These are phyloP conservation scores for Kodamaea lidongshanica DNA, from an alignment of 805 yeast genomes.

Conservation along the genomic window DNA sequence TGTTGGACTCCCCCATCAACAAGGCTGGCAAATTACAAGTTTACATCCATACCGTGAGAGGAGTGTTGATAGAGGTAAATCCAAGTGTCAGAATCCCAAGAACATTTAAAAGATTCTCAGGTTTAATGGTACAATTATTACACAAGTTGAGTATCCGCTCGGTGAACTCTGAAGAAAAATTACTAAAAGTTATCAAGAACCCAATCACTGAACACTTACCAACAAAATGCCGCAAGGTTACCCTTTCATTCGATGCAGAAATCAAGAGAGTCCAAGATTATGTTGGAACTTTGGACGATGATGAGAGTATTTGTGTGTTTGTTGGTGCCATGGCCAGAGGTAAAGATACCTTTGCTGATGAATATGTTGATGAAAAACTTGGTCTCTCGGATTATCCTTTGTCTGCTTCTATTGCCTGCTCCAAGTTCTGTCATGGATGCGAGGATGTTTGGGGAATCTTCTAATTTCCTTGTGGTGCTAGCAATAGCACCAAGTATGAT, in stretches of 20 bases:
- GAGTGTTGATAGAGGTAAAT: conserved; percentile 90
- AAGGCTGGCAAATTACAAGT: conserved; percentile 97
- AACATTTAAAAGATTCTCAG: conserved; percentile 95
- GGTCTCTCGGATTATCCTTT: conserved; percentile 94
- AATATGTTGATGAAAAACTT: conserved; percentile 90
- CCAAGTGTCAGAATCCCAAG: conserved; percentile 97
- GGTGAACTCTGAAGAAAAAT: conserved; percentile 90
- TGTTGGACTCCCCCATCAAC: conserved; percentile 95
- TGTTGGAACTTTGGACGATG: conserved; percentile 69
- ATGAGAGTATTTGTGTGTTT: conserved; percentile 94
- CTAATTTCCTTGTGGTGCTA: conserved; percentile 17
- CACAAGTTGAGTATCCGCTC: conserved; percentile 91
- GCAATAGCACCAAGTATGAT: too few species aligned
- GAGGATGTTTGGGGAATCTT: conserved; percentile 95
- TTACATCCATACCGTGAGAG: conserved; percentile 91
- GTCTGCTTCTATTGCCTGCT: conserved; percentile 96
- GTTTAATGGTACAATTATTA: conserved; percentile 93
- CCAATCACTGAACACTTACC: conserved; percentile 97
- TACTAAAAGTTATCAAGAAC: conserved; percentile 89
- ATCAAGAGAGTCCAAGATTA: conserved; percentile 85
- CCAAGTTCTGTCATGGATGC: conserved; percentile 97
- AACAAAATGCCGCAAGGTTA: conserved; percentile 88
- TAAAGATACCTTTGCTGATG: conserved; percentile 95
- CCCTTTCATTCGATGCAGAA: conserved; percentile 87
- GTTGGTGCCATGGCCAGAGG: conserved; percentile 99